A percentile compares a stretch with the other conserved stretches of the same genome.
Conservation (phyloP, 352 stramenopile species). For the Blastocystis sp. region DNA sequence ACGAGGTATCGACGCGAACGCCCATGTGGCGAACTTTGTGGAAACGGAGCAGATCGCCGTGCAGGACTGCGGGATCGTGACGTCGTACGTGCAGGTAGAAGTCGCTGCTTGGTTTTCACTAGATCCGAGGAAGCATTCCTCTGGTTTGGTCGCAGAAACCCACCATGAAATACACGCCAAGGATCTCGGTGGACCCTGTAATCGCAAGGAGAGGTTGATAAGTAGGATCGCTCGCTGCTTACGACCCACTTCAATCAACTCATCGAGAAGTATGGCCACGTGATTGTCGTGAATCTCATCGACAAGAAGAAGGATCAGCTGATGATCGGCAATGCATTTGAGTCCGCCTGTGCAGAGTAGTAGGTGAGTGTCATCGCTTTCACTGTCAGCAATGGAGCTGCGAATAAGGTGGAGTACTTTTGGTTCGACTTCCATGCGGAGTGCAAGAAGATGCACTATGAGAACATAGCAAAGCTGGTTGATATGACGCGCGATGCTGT, state of each 20-base stretch:
- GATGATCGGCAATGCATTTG: slow-evolving; percentile 79
- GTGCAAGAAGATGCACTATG: slow-evolving; percentile 84
- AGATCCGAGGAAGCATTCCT: slow-evolving; percentile 89
- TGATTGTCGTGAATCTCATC: slow-evolving; percentile 85
- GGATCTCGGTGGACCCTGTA: slow-evolving; percentile 72
- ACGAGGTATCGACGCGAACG: slow-evolving; percentile 80
- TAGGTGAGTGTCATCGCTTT: background rate
- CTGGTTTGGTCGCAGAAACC: slow-evolving; percentile 81
- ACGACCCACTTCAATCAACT: slow-evolving; percentile 66
- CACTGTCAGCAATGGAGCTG: background rate
- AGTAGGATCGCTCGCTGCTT: background rate
- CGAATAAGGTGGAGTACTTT: slow-evolving; percentile 68
- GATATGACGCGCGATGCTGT: slow-evolving; percentile 64
- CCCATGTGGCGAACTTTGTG: slow-evolving; percentile 86
- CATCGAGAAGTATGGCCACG: slow-evolving; percentile 67
- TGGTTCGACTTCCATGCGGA: slow-evolving; percentile 96
- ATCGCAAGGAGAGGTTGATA: slow-evolving; percentile 62
- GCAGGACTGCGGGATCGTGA: slow-evolving; percentile 68
- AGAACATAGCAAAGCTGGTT: slow-evolving; percentile 80
- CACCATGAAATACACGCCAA: slow-evolving; percentile 84
- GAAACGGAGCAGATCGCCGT: slow-evolving; percentile 87
- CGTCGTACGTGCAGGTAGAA: slow-evolving; percentile 68
- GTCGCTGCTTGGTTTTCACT: background rate
- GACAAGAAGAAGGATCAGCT: slow-evolving; percentile 86
- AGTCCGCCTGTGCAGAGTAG: slow-evolving; percentile 64